Conservation (phyloP, 108 stramenopile genomes). For the Cyclotella atomus region DNA sequence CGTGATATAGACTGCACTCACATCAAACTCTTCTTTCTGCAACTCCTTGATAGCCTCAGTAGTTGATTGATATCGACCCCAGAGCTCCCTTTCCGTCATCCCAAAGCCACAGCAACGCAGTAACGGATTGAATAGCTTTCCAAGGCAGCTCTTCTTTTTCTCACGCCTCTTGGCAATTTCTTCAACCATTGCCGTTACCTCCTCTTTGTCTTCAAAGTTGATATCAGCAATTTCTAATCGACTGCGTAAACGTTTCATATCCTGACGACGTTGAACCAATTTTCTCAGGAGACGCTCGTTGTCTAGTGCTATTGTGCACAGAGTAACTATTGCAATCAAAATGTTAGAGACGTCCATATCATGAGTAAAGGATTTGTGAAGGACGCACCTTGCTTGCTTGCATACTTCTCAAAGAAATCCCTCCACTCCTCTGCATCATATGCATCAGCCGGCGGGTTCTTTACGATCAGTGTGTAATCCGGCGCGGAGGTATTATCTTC, state of each 20-base stretch:
- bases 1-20: slow-evolving; percentile 69
- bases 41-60: slow-evolving; percentile 66
- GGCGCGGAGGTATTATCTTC: slow-evolving; percentile 58
- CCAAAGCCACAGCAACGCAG: slow-evolving; percentile 42
- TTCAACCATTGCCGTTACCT: slow-evolving; percentile 36
- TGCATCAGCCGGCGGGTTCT: slow-evolving; percentile 79
- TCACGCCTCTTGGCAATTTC: slow-evolving; percentile 15
- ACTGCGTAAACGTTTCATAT: slow-evolving; percentile 39
- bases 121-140: slow-evolving; percentile 38
- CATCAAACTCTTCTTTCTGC: slow-evolving; percentile 59
- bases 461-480: slow-evolving; percentile 78
- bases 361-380: background rate
- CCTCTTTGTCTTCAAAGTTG: slow-evolving; percentile 59
- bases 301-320: slow-evolving; percentile 71
- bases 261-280: slow-evolving; percentile 50
- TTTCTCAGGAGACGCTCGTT: slow-evolving; percentile 62
- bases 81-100: slow-evolving; percentile 42
- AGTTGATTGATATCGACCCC: slow-evolving; percentile 39
- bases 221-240: slow-evolving; percentile 39
- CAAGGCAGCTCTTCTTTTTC: slow-evolving; percentile 37
- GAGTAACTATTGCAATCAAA: slow-evolving; percentile 55
- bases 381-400: slow-evolving; percentile 43
- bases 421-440: slow-evolving; percentile 79
- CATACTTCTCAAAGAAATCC: slow-evolving; percentile 70
- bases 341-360: background rate